Base-by-base conservation (phyloP, 768 basidiomycete species). In the Cantharellus anzutake region DNA sequence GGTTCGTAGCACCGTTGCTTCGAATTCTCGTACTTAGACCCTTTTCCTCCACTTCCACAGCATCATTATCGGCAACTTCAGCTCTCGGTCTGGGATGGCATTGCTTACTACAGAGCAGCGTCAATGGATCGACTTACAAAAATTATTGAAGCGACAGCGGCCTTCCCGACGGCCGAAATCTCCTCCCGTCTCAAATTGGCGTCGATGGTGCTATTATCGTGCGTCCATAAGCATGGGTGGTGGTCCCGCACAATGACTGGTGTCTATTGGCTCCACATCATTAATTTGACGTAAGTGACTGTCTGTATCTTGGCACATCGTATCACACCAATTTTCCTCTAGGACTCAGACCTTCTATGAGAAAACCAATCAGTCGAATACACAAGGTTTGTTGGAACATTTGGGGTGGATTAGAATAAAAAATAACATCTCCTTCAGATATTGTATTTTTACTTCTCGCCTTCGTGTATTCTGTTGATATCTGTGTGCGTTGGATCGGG, bases 61-160 rank as follows among this genome's bases (percentile, higher is more conserved):
- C 75, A 88, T 98, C 69, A 96, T 97, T 71, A 96, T 97, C 67
- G 84, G 83, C 52, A 93, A 93, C 69, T 96, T 96, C 71, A 83
- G 82, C 56, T 78, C 81, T 2, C 82, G 84, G 62, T 92, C 90
- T 2, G 93, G 93, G 14, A 79, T 81, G 3, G 91, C 92, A 1
- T 79, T 92, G 53, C 71, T 94, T 40, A 96, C 92, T 0, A 77
- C 82, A 60, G 76, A 90, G 14, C 94, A 97, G 65, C 75, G 85
- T 59, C 89, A 91, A 68, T 98, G 93, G 93, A 86, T 92, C 60
- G 91, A 96, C 70, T 71, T 98, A 29, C 80, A 89, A 63, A 92
- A 89, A 67, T 75, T 93, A 55, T 83, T 98, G 69, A 83, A 76
- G 60, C 82, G 89, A 29, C 90, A 96, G 67, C 77, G 78, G 34